These are phyloP conservation scores for Penicillium subrubescens DNA, from an alignment of 495 filamentous ascomycete species.

Conservation along the genomic window DNA sequence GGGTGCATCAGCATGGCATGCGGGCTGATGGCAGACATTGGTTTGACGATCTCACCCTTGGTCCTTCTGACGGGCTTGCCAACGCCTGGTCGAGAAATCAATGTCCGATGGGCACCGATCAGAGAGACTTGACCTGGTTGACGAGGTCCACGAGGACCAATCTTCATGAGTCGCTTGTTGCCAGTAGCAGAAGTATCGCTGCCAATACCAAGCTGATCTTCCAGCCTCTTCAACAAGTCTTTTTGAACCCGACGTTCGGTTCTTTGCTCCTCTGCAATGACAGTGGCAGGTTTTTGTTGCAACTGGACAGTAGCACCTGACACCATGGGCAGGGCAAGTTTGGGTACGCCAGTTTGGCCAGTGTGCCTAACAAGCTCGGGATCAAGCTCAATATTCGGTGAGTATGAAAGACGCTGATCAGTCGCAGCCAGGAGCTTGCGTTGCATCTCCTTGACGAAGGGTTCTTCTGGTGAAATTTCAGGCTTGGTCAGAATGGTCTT, in stretches of 20 bases:
- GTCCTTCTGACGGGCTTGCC: constrained; percentile 15
- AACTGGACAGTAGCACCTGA: constrained; percentile 39
- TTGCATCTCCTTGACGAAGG: constrained; percentile 54
- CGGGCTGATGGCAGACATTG: constrained; percentile 31
- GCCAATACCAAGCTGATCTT: constrained; percentile 17
- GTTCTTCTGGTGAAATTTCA: constrained; percentile 50
- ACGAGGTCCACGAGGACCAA: constrained; percentile 24
- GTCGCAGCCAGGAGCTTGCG: constrained; percentile 48
- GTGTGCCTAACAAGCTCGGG: constrained; percentile 29
- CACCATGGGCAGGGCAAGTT: constrained; percentile 33
- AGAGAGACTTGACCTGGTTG: background rate
- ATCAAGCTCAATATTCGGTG: constrained; percentile 37
- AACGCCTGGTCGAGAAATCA: constrained; percentile 12
- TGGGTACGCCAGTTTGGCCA: constrained; percentile 4
- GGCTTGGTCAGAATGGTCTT: constrained; percentile 55
- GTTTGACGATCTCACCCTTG: constrained; percentile 9
- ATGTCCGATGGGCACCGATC: background rate
- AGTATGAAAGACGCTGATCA: constrained; percentile 33
- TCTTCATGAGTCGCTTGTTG: constrained; percentile 37
- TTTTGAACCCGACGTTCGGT: constrained; percentile 30
- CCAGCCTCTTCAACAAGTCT: constrained; percentile 29
- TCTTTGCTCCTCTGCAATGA: constrained; percentile 35
- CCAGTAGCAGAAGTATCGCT: constrained; percentile 10
- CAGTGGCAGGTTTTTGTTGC: constrained; percentile 39
- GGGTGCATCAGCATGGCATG: constrained; percentile 52